Evolutionary conservation across 208 protist species (phyloP).

Genomic region (Porcisia hertigi): DNA sequence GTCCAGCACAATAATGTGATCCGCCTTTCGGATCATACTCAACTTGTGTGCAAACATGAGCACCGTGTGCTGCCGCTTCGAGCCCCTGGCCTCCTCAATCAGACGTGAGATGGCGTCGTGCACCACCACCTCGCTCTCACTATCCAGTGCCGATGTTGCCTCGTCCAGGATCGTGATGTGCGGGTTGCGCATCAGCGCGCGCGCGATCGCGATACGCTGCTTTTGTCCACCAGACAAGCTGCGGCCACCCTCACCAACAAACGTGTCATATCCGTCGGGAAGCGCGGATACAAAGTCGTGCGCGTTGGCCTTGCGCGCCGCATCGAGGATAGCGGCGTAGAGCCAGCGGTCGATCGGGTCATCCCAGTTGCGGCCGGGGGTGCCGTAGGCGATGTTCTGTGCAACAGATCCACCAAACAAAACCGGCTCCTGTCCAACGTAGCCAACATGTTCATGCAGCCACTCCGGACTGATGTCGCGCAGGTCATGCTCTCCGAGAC

Average conservation of each 20-base stretch:
- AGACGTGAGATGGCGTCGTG: conserved; percentile 82
- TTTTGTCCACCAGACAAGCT: conserved; percentile 93
- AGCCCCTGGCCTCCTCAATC: conserved; percentile 61
- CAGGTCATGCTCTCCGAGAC: conserved; percentile 65
- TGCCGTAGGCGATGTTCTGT: conserved; percentile 90
- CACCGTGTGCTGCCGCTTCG: conserved; percentile 62
- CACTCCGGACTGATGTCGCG: conserved; percentile 63
- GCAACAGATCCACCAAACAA: conserved; percentile 87
- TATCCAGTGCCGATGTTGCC: conserved; percentile 91
- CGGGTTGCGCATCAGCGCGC: conserved; percentile 85
- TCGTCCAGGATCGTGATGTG: conserved; percentile 94
- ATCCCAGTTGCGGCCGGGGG: conserved; percentile 69
- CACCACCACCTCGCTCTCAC: conserved; percentile 88
- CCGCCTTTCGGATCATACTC: conserved; percentile 84
- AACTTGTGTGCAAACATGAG: conserved; percentile 91
- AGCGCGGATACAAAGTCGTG: conserved; percentile 91
- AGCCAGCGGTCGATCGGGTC: conserved; percentile 80
- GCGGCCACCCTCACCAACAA: conserved; percentile 88
- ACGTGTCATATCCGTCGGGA: conserved; percentile 89
- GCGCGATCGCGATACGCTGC: conserved; percentile 94
- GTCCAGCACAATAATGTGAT: conserved; percentile 88
- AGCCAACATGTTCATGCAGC: conserved; percentile 78
- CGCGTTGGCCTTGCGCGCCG: conserved; percentile 74
- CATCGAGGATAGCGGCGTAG: conserved; percentile 64
- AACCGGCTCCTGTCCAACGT: conserved; percentile 87